Percentiles rank a stretch among this genome's conserved stretches.
Evolutionary conservation across 2,329 filamentous ascomycete species (phyloP).

Genomic region (Colletotrichum orbiculare): DNA sequence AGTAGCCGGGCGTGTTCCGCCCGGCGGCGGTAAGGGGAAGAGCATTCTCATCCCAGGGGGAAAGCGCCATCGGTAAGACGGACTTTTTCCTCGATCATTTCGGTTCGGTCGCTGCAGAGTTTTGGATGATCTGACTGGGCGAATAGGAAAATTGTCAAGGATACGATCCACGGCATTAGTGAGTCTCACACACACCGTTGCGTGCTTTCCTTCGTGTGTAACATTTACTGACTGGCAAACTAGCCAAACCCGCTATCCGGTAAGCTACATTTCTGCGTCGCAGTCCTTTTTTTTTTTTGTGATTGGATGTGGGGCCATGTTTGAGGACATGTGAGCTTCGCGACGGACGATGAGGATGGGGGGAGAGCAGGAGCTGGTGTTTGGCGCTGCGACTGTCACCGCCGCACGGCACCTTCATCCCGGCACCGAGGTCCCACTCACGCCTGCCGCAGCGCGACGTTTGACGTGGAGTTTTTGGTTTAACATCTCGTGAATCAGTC

Average conservation of each 20-base stretch:
- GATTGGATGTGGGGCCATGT: no score
- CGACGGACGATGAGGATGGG: not conserved
- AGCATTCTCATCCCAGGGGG: conserved; percentile 41
- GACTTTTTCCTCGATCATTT: not conserved
- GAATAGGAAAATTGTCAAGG: conserved; percentile 59
- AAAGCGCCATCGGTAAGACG: conserved; percentile 42
- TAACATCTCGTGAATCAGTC: conserved; percentile 52
- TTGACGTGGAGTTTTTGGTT: not conserved
- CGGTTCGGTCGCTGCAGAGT: not conserved
- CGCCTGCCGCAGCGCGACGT: not conserved
- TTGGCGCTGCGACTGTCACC: no score
- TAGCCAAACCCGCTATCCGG: conserved; percentile 67
- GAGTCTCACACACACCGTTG: conserved; percentile 24
- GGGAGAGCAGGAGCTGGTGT: not conserved
- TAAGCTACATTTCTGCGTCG: conserved; percentile 43
- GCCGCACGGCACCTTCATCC: not conserved
- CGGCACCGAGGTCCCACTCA: no score
- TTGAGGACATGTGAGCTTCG: not conserved
- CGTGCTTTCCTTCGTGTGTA: conserved; percentile 18
- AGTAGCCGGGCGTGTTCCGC: not conserved
- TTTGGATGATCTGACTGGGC: not conserved
- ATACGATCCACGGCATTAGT: conserved; percentile 64
- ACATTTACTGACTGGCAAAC: conserved; percentile 16
- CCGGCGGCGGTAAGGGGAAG: conserved; percentile 37
- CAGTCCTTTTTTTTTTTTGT: conserved; percentile 1